Base-by-base conservation (phyloP, 176 grass and related monocot genomes). In the Avena sativa region DNA sequence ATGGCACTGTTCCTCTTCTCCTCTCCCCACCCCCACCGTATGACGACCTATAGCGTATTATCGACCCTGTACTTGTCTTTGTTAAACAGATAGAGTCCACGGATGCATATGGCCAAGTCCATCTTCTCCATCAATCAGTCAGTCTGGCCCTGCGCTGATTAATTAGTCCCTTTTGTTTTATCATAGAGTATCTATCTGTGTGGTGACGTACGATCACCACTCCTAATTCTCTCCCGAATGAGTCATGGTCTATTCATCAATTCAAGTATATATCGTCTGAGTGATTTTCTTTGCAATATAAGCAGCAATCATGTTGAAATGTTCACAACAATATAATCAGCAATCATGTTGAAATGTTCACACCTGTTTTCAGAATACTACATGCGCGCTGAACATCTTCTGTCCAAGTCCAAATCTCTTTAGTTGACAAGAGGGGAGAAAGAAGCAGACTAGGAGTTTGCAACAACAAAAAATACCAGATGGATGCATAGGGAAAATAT, bases 71-170 rank as follows among this genome's bases (percentile, higher is more conserved):
- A 77, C 34, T 65, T 81, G 57, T 61, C 59, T 16, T 50, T 15
- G 59, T 52, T 81, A 74, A 82, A 71, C 25, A 25, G 15, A 69
- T 71, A 61, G 38, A 75, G 38, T 40, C 64, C 73, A 23, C 26
- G 23, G 26, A 77, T 38, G 51, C 13, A 9, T 30, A 74, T 50
- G 71, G 79, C 85, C 79, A 84, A 74, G 80, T 83, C 85, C 57
- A 84, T 49, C 57, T 80, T 73, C 71, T 74, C 85, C 46, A 79
- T 44, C 19, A 26, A 78, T 2, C 48, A 16, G n/a, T 26, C 40
- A 9, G n/a, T 15, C 19, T 19, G 57, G 19, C 20, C 9, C 15
- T 1, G 58, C 49, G 72, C 62, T 58, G 68, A 38, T 26, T 6
- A 48, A n/a, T 77, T 87, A 51, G 52, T 51, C 6, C 64, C 70